Percentiles rank a stretch among this genome's conserved stretches.
Conservation (phyloP, 768 basidiomycete species). For the Lactifluus volemus region DNA sequence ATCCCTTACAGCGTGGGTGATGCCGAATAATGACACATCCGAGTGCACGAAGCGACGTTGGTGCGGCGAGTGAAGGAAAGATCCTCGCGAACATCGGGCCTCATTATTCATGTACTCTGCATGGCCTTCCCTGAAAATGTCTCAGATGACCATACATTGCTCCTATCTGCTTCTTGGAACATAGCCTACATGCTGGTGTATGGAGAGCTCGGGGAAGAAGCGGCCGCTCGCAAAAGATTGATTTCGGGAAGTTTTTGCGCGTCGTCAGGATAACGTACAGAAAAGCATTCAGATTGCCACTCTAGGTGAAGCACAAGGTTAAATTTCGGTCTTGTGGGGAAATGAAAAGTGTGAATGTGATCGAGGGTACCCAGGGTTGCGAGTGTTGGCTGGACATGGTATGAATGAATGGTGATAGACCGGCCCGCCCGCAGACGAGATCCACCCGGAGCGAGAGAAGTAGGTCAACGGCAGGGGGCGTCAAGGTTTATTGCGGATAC, state of each 20-base stretch:
- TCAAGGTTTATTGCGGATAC: neutral
- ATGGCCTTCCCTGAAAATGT: neutral
- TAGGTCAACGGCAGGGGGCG: neutral
- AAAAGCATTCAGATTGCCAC: neutral
- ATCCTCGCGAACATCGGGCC: neutral
- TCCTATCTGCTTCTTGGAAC: neutral
- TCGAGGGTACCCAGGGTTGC: neutral
- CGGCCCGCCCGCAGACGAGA: neutral
- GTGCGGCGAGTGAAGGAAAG: neutral
- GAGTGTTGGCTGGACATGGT: neutral
- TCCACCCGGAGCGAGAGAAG: neutral
- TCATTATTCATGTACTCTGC: neutral
- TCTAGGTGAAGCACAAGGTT: neutral
- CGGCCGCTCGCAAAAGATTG: neutral
- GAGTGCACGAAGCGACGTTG: neutral
- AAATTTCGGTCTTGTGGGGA: neutral
- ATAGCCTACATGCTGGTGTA: neutral
- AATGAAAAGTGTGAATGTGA: neutral
- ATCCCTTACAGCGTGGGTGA: neutral
- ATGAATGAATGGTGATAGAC: constrained; percentile 1
- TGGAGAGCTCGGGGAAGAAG: neutral
- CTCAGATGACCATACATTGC: neutral
- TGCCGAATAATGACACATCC: neutral
- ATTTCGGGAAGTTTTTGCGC: too few species aligned
- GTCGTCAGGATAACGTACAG: neutral